Evolutionary conservation across 371 early-diverging fungal species (phyloP), one percentile per base, ranked within the genome.

Genomic region (Funneliformis caledonium): DNA sequence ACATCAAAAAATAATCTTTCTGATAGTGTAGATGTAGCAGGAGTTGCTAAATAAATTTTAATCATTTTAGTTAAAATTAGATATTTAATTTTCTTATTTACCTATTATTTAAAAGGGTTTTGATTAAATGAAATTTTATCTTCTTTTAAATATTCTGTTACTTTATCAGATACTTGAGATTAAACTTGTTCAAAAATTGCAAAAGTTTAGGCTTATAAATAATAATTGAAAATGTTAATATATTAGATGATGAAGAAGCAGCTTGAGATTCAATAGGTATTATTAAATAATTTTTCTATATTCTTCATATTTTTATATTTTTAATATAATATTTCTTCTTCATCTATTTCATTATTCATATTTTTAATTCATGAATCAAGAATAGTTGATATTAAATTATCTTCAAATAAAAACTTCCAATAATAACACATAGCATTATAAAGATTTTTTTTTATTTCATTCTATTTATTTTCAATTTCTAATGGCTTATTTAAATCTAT

Each of bases 1-100:
- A 33, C 22, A 73, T 73, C 31, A 56, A 10, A 26, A 31, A 60
- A 73, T 56, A 73, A 60, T 5, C 74, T 50, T 42, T 74, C 74
- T 26, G 12, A 26, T 10, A 59, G 59, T 31, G 60, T 60, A 2
- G 74, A 56, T 3, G 14, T 75, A 12, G 75, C 33, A 1, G 62
- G 14, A 48, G 19, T 6, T 9, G 5, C 5, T 16, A 72, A 47
- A n/a, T 72, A 72, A 45, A 45, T 19, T 19, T 50, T 6, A 22
- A 50, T 9, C 1, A 72, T 42, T 48, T 72, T 47, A 16, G 72
- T 7, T 10, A 50, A 37, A 14, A 47, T 52, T 1, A 50, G 72
- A 11, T 50, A 72, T 11, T 52, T 72, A 72, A 0, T 19, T 48
- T 72, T 72, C 22, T 72, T 50, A 48, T 50, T 31, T 5, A 3